Base-by-base conservation (phyloP, 1,139 yeast genomes). In the Suhomyces bolitotheri region DNA sequence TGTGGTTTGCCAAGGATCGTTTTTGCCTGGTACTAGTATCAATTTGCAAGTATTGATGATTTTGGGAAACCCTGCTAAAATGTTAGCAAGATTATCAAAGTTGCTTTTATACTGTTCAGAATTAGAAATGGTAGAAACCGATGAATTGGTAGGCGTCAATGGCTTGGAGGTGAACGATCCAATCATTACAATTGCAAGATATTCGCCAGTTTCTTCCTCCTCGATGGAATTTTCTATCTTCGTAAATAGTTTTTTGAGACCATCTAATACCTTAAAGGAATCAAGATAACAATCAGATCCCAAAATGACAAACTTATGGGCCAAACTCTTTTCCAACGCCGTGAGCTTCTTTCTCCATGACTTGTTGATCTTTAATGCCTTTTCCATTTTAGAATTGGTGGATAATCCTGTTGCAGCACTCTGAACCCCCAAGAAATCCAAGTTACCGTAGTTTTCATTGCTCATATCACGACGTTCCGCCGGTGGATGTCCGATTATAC, bases 1-100 rank as follows among this genome's bases (percentile, higher is more conserved):
- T 29, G 82, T 71, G 1, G 94, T 79, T 30, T 81, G 81, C 97
- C 97, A 92, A 0, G 97, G 97, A 57, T 92, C 98, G 48, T 87
- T 84, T 28, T 79, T 78, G 0, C 98, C 97, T 0, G 97, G 97
- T 1, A 90, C 67, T 41, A 92, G 75, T 2, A 86, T 62, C 32
- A 87, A 60, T 28, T 78, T 76, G 27, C 66, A 60, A n/a, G 46
- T 40, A 20, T 50, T 49, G 6, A 65, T 51, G 21, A 70, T 51
- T 16, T 53, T 50, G 1, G 73, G 68, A 38, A 48, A 66, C 29
- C 56, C 56, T 2, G 66, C 45, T n/a, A 69, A 43, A n/a, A 66
- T 44, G 7, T 78, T 68, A 0, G 96, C 89, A 14, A 92, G 65
- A 8, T 76, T 66, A 48, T 90, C 96, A 60, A 88, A 87, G 25